Evolutionary conservation across 441 rosid species (phyloP), one percentile per base, ranked within the genome.

Genomic region (Erodium moschatum): DNA sequence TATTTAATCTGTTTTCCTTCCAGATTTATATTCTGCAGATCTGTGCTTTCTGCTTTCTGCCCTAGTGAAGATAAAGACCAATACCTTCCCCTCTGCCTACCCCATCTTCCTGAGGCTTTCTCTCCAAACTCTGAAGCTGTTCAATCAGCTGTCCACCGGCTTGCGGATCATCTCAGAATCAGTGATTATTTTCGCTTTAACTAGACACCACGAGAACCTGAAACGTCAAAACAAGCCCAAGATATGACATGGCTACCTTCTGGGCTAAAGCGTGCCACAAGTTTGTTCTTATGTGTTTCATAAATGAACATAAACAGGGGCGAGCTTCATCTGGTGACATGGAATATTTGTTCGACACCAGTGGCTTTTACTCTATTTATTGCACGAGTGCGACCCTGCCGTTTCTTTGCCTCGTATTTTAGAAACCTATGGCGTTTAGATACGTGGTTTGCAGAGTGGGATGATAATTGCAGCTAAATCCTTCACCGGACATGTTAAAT

Each of bases 11-110:
- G 61, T 38, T n/a, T 44, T 1, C 13, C 75, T 72, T 80, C 65
- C 88, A 91, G 98, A 86, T 94, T 91, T 85, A 84, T 91, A 79
- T 87, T 94, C 79, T 89, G 96, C 81, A 86, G 89, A 70, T 80
- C 83, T 7, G 93, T 80, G 70, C 77, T 91, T 64, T 81, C 78
- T 58, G 75, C 64, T 67, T 82, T 88, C 77, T 78, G 79, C 72
- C 81, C 75, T 54, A 56, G 68, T 24, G 84, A 84, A 74, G 87
- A 81, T 42, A 65, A 27, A 11, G 87, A 89, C 66, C 79, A 72
- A 15, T 81, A 70, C 77, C 66, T 88, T 64, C 98, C 97, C 5
- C 76, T 87, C 69, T 94, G 98, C 83, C 75, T 89, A 21, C 98
- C 98, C 1, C 72, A 78, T 64, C 91, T 94, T 75, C 96, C 98